These are phyloP conservation scores for Proliferodiscus dingleyae DNA, from an alignment of 2,329 filamentous ascomycete species.

Conservation along the genomic window DNA sequence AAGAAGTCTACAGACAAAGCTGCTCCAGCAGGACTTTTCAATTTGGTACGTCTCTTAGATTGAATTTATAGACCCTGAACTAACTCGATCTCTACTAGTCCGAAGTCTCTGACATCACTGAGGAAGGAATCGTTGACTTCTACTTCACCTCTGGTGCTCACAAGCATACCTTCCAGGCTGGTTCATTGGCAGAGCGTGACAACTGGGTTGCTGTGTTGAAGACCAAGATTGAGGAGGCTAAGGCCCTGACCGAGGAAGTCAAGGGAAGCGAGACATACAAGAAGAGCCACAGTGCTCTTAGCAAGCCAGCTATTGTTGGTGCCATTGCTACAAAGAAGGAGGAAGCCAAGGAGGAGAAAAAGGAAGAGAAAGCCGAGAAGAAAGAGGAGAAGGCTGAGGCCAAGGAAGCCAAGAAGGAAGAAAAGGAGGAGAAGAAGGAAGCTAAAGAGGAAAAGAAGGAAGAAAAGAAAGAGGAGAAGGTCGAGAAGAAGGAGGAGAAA, in stretches of 20 bases:
- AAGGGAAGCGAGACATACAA: constrained; percentile 84
- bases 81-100: constrained; percentile 35
- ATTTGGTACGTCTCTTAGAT: constrained; percentile 59
- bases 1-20: constrained; percentile 73
- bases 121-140: constrained; percentile 80
- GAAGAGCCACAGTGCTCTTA: constrained; percentile 37
- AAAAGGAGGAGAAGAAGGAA: constrained; percentile 34
- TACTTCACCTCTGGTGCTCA: constrained; percentile 77
- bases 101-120: constrained; percentile 58
- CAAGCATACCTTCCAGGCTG: constrained; percentile 92
- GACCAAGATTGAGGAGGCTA: constrained; percentile 77
- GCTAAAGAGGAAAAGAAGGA: constrained; percentile 28
- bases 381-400: constrained; percentile 27
- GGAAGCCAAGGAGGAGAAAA: constrained; percentile 42
- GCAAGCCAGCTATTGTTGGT: constrained; percentile 38
- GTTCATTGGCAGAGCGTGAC: constrained; percentile 71
- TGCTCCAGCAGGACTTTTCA: constrained; percentile 74
- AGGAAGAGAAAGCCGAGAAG: constrained; percentile 36
- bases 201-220: constrained; percentile 87
- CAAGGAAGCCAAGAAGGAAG: constrained; percentile 32
- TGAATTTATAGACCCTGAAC: constrained; percentile 1
- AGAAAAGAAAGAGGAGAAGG: too few relatives aligned
- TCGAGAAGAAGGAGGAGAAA: constrained; percentile 51
- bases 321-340: constrained; percentile 32
- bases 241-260: constrained; percentile 69